These are phyloP conservation scores for Aegilops longissima DNA, from an alignment of 176 grass and related monocot genomes.

Conservation along the genomic window DNA sequence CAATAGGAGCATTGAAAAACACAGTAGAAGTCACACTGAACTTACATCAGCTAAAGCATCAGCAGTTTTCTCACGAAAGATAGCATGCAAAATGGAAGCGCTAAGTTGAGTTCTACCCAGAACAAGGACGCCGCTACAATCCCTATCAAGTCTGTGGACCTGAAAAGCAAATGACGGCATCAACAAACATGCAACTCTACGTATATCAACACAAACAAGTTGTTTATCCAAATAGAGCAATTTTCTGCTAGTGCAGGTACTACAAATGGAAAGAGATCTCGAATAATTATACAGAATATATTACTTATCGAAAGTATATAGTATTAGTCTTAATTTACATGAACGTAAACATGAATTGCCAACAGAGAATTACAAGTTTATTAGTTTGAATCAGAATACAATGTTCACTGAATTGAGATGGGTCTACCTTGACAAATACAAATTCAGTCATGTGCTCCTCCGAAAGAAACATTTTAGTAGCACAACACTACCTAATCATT, in stretches of 20 bases:
- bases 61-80: constrained; percentile 95
- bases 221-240: not conserved
- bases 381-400: constrained; percentile 17
- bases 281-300: constrained; percentile 1
- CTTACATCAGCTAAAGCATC: constrained; percentile 86
- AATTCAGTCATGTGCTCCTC: not conserved
- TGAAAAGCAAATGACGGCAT: constrained; percentile 37
- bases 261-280: constrained; percentile 6
- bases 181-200: not conserved
- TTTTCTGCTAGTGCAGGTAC: not conserved
- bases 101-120: constrained; percentile 78
- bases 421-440: constrained; percentile 12
- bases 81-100: constrained; percentile 79
- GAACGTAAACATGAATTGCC: not conserved
- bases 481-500: not conserved
- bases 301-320: not conserved
- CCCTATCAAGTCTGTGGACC: constrained; percentile 97
- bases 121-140: constrained; percentile 93
- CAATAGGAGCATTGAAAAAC: constrained; percentile 14
- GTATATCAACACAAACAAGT: not conserved
- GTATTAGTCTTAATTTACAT: not conserved
- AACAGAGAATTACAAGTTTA: not conserved
- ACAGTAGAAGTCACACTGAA: constrained; percentile 14
- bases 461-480: not conserved
- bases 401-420: not conserved